Base-by-base conservation (phyloP, 306 rosid species). In the Pyrus bretschneideri region DNA sequence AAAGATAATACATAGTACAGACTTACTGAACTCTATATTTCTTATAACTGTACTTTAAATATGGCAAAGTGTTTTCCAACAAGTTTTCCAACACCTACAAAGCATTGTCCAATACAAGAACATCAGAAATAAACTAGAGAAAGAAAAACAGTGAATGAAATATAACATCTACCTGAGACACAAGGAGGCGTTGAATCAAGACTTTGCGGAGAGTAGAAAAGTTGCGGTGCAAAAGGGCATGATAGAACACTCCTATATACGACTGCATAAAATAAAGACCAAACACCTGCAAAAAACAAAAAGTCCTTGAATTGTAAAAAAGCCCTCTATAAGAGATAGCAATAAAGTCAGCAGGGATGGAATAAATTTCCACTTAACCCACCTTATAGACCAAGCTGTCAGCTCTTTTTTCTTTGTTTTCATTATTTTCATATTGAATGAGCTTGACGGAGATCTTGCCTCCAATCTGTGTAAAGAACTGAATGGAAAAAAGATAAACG, bases 311-410 rank as follows among this genome's bases (percentile, higher is more conserved):
- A 72, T 64, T 40, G 42, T 59, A 71, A 64, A 38, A 84, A 75
- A 73, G 69, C 44, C 15, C 60, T 49, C 60, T 49, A 25, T 25
- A 65, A 21, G 30, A 42, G 55, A 54, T 65, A 40, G 72, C 19
- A 44, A 17, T 57, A 69, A 44, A 45, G 17, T 45, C 51, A 42
- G 17, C 64, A 12, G 27, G 11, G 54, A 80, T 42, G 27, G 55
- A 69, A 69, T 58, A 31, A 64, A 11, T 55, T 77, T 51, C 64
- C 65, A 22, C 73, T 71, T 25, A 35, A 76, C 86, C 89, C 99
- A 95, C 99, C 98, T 95, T 95, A 88, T 95, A 95, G 76, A 95
- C 91, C 86, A 95, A 88, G 91, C 97, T 95, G 81, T 95, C 99
- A 38, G 99, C 92, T 35, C 86, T 85, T 75, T 89, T 95, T 83